Percentiles rank a stretch among this genome's conserved stretches.
These are phyloP conservation scores for Parsonsia alboflavescens DNA, from an alignment of 257 asterid species.

Conservation along the genomic window DNA sequence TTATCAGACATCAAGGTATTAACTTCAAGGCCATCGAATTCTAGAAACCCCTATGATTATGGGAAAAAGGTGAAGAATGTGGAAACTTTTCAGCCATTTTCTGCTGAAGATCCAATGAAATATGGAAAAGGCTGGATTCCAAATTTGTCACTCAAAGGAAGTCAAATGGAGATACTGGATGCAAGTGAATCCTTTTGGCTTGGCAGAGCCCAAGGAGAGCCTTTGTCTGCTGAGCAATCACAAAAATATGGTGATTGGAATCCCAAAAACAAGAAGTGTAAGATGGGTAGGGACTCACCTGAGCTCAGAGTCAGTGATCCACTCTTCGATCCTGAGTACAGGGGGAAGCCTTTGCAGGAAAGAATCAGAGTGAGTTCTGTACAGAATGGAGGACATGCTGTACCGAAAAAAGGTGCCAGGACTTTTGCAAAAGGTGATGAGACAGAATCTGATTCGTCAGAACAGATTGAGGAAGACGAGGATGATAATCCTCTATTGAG, in stretches of 20 bases:
- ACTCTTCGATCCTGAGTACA: slow-evolving; percentile 44
- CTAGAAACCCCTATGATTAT: slow-evolving; percentile 44
- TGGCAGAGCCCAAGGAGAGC: slow-evolving; percentile 41
- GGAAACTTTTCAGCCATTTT: slow-evolving; percentile 39
- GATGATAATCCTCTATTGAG: slow-evolving; percentile 87
- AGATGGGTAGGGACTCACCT: slow-evolving; percentile 44
- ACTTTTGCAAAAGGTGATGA: slow-evolving; percentile 55
- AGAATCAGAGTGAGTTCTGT: slow-evolving; percentile 37
- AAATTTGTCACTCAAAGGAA: slow-evolving; percentile 48
- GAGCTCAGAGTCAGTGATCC: slow-evolving; percentile 46
- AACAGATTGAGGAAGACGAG: slow-evolving; percentile 57
- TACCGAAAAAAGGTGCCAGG: slow-evolving; percentile 37
- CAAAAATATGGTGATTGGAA: slow-evolving; percentile 40
- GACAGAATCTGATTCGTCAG: slow-evolving; percentile 95
- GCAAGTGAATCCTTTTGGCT: slow-evolving; percentile 53
- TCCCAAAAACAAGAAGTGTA: slow-evolving; percentile 57
- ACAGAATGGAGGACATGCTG: slow-evolving; percentile 51
- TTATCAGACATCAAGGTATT: slow-evolving; percentile 75
- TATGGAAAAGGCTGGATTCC: slow-evolving; percentile 59
- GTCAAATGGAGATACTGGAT: slow-evolving; percentile 44
- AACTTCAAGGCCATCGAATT: slow-evolving; percentile 60
- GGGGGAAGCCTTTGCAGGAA: slow-evolving; percentile 41
- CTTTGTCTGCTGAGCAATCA: slow-evolving; percentile 45
- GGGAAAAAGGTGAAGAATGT: slow-evolving; percentile 47
- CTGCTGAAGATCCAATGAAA: slow-evolving; percentile 57